Evolutionary conservation across 441 rosid species (phyloP), one percentile per base, ranked within the genome.

Genomic region (Melastoma candidum): DNA sequence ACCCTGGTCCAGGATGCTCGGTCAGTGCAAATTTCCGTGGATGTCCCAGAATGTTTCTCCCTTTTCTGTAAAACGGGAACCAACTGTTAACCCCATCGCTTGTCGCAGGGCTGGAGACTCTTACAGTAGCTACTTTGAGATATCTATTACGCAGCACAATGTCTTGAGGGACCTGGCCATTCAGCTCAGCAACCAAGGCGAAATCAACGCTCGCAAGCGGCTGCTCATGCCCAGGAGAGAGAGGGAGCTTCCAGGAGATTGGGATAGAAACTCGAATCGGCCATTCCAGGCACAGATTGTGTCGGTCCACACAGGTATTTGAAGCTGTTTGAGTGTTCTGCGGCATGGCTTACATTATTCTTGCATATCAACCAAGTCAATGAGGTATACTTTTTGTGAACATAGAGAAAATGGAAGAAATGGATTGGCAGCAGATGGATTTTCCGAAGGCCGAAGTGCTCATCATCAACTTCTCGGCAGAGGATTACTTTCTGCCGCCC

Each of bases 391-490:
- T n/a, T 14, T 56, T 50, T 58, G 48, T 29, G 46, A 57, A 26
- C 53, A 47, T 61, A 90, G 97, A 65, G 44, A 87, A 81, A 65
- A 90, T 89, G 88, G 58, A 58, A 46, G 95, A 82, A 56, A 84
- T 80, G 94, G 84, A 77, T 27, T 85, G 95, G 97, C 75, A 63
- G 11, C 69, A 60, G 46, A 68, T 85, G 79, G 81, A 84, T 32
- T 82, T 89, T 59, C 97, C 95, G 1, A 79, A 80, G 67, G 85
- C 95, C 32, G 90, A 86, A 75, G 90, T 82, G 49, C 90, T 86
- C 52, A 68, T 90, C 49, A 64, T 90, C 29, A 82, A 84, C 67
- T 84, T 86, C 67, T 63, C 82, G 44, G 72, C 89, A 2, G 63
- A 67, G 32, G 74, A 76, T 59, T 90, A 71, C 59, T 73, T 79